Evolutionary conservation across 257 asterid genomes (phyloP), one percentile per base, ranked within the genome.

Genomic region (Cynanchum wilfordii): DNA sequence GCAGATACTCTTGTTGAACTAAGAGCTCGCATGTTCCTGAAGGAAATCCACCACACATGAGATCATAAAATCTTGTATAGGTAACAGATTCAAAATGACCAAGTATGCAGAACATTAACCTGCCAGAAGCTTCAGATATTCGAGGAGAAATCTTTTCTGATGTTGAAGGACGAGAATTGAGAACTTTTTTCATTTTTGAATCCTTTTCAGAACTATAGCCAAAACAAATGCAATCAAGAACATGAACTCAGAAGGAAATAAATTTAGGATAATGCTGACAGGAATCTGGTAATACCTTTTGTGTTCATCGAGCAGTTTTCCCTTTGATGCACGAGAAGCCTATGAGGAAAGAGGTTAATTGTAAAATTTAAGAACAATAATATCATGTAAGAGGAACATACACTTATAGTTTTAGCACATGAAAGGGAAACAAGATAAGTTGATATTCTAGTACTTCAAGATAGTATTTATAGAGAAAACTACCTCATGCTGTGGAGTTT

Each of bases 281-380:
- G 45, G 47, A 79, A 78, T 77, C 20, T 10, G 67, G 1, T 24
- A 10, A 20, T 88, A 91, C 97, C 96, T 89, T 81, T 50, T 83
- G 77, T 68, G 82, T 67, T 80, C 83, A n/a, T 51, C 12, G 54
- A 20, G 45, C 27, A 69, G 70, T 69, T 78, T 84, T 57, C 75
- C 70, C 76, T 80, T 86, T 57, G 83, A 74, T 55, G 64, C 73
- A 49, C 57, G 76, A 66, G 78, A 69, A n/a, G 56, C 72, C 96
- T 91, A 80, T 24, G 25, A 42, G 65, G 56, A 51, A 59, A 27
- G 58, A 75, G 33, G 19, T 50, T 7, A 8, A 33, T 44, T 22
- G 10, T 13, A 30, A 63, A 54, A 59, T 47, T 67, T 12, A 45
- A 69, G 66, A 78, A 65, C 38, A 50, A 72, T 2, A 57, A 42